phyloP scores from a whole-genome alignment of 805 yeast genomes.

The Tetrapisispora fleetii region DNA sequence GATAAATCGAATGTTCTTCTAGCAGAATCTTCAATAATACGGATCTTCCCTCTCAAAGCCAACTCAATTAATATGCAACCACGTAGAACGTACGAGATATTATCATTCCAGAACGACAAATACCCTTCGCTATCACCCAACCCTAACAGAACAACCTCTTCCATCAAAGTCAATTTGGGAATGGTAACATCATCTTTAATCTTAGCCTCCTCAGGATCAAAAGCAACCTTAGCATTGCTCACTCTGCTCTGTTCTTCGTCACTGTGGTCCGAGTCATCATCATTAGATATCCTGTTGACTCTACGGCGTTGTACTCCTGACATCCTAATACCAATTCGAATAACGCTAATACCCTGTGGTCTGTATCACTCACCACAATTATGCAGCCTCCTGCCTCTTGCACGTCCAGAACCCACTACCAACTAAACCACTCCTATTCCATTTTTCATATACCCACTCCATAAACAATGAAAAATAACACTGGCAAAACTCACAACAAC shows the following conservation, averaged over 20 bases:
- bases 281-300: slow-evolving; percentile 36
- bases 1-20: slow-evolving; percentile 79
- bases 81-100: slow-evolving; percentile 88
- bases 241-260: slow-evolving; percentile 9
- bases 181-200: slow-evolving; percentile 30
- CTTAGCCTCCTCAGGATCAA: slow-evolving; percentile 55
- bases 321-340: slow-evolving; percentile 15
- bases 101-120: slow-evolving; percentile 95
- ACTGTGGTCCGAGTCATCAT: slow-evolving; percentile 13
- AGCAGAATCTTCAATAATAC: slow-evolving; percentile 85
- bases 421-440: too few species aligned
- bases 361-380: too few species aligned
- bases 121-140: slow-evolving; percentile 94
- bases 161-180: slow-evolving; percentile 88
- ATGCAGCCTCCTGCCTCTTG: too few species aligned
- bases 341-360: too few species aligned
- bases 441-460: too few species aligned
- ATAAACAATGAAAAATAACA: too few species aligned
- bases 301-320: slow-evolving; percentile 73
- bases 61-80: slow-evolving; percentile 89
- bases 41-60: slow-evolving; percentile 82
- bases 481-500: too few species aligned
- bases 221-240: slow-evolving; percentile 53
- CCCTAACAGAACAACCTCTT: slow-evolving; percentile 88
- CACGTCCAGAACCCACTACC: too few species aligned